A percentile compares a stretch with the other conserved stretches of the same genome.
Evolutionary conservation across 345 rosid genomes (phyloP).

Genomic region (Salix koriyanagi): DNA sequence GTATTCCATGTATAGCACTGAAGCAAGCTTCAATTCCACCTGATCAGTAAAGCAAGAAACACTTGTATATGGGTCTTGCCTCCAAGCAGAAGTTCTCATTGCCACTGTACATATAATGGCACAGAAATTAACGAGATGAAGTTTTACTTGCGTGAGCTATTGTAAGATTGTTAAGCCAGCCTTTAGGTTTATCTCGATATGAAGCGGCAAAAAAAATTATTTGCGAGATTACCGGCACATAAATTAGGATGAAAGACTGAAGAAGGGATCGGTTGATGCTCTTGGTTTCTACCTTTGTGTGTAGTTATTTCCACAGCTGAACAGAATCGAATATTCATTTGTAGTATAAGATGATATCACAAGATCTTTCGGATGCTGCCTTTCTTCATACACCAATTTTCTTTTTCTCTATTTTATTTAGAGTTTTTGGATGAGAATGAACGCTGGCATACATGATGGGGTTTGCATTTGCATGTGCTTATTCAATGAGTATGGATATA

Average conservation of each 20-base stretch:
- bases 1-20: constrained; percentile 52
- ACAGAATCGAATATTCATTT: constrained; percentile 9
- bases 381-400: neutral
- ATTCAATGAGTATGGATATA: too few relatives aligned
- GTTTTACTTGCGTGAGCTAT: neutral
- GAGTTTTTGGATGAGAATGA: too few relatives aligned
- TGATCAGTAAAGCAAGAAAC: constrained; percentile 7
- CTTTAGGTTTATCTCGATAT: neutral
- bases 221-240: neutral
- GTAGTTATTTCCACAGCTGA: constrained; percentile 1
- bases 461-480: too few relatives aligned
- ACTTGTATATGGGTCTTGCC: constrained; percentile 9
- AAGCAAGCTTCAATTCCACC: constrained; percentile 48
- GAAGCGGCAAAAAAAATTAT: neutral
- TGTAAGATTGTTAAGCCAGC: neutral
- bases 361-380: neutral
- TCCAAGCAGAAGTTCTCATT: neutral
- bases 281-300: neutral
- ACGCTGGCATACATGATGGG: too few relatives aligned
- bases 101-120: constrained; percentile 28
- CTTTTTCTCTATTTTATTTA: too few relatives aligned
- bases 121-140: constrained; percentile 21
- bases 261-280: neutral
- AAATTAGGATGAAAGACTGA: neutral
- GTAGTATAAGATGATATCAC: neutral